Percentiles rank a stretch among this genome's conserved stretches.
Evolutionary conservation across 306 rosid species (phyloP).

Genomic region (Rosa persica): DNA sequence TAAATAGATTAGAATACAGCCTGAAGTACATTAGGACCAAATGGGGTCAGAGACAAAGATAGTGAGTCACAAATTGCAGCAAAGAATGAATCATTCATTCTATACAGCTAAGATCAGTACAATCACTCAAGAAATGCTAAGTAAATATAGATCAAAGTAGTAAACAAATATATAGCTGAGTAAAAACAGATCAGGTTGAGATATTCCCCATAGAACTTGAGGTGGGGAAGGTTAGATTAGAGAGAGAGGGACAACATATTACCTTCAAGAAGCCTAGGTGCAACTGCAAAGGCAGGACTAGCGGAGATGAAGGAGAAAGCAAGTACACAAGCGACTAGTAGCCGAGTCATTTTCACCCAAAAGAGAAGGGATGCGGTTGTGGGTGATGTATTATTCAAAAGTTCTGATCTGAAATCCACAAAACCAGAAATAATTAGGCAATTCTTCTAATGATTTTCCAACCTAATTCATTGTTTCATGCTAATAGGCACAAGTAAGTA

Average conservation of each 20-base stretch:
- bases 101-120: background rate
- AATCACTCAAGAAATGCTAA: background rate
- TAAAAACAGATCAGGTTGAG: slow-evolving; percentile 9
- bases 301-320: slow-evolving; percentile 39
- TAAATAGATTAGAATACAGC: background rate
- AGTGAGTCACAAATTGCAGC: slow-evolving; percentile 1
- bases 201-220: slow-evolving; percentile 1
- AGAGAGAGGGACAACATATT: slow-evolving; percentile 12
- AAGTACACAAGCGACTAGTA: slow-evolving; percentile 29
- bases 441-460: background rate
- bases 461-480: background rate
- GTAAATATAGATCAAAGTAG: background rate
- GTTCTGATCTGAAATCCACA: too few relatives aligned
- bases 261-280: slow-evolving; percentile 54
- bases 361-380: slow-evolving; percentile 27
- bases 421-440: background rate
- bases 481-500: background rate
- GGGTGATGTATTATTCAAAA: too few relatives aligned
- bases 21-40: background rate
- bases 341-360: slow-evolving; percentile 41
- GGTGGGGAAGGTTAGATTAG: slow-evolving; percentile 5
- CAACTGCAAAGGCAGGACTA: slow-evolving; percentile 45
- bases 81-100: slow-evolving; percentile 56
- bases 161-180: slow-evolving; percentile 22
- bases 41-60: background rate